Conservation (phyloP, 345 rosid genomes). For the Eutrema heterophyllum region DNA sequence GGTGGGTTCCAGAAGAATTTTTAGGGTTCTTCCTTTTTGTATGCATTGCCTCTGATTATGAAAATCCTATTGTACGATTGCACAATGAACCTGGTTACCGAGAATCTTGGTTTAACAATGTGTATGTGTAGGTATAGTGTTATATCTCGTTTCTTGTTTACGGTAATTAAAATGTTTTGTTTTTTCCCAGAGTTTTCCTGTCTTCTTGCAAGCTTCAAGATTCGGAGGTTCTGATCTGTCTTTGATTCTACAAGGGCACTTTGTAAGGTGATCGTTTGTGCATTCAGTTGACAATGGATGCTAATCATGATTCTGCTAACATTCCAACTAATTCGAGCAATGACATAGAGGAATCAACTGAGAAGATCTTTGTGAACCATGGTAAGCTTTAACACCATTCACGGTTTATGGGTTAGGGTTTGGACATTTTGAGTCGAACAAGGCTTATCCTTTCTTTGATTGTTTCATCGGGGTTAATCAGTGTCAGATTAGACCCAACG, state of each 20-base stretch:
- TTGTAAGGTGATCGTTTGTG: background rate
- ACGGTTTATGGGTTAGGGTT: background rate
- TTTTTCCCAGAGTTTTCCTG: background rate
- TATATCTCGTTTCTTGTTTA: background rate
- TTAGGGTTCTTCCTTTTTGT: background rate
- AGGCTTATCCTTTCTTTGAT: background rate
- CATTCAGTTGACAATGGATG: slow-evolving; percentile 22
- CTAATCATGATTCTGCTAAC: slow-evolving; percentile 11
- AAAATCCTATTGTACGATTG: background rate
- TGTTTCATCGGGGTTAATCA: background rate
- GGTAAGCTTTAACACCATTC: slow-evolving; percentile 10
- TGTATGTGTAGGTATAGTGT: background rate
- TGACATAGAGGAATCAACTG: slow-evolving; percentile 4
- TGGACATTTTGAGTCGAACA: background rate
- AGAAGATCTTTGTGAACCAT: slow-evolving; percentile 25
- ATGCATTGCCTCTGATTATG: background rate
- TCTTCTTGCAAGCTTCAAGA: slow-evolving; percentile 2
- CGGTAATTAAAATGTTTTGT: background rate
- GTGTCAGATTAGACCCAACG: background rate
- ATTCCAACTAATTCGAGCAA: background rate
- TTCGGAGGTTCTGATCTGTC: background rate
- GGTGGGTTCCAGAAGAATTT: background rate
- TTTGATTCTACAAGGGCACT: background rate
- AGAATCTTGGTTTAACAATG: background rate
- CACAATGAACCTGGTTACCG: background rate